Evolutionary conservation across 163 green algal species (phyloP).

Genomic region (Chlamydomonas reinhardtii): DNA sequence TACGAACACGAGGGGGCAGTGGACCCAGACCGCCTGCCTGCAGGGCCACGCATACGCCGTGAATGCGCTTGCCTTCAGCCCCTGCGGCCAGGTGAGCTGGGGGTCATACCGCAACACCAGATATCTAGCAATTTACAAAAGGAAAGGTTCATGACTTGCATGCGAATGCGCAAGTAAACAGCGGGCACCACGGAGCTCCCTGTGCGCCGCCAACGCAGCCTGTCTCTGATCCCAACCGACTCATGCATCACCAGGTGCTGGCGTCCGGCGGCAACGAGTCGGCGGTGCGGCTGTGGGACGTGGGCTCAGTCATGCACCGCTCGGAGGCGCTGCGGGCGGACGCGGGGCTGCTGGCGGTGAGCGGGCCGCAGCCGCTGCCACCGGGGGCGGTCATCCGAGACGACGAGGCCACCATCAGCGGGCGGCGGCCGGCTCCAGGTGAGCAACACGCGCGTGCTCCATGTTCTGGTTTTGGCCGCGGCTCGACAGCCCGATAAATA

Average conservation of each 20-base stretch:
- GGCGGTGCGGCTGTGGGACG: slow-evolving; percentile 37
- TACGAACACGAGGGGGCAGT: slow-evolving; percentile 35
- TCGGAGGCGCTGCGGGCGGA: slow-evolving; percentile 21
- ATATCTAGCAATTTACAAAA: too few species aligned
- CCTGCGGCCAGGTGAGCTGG: slow-evolving; percentile 25
- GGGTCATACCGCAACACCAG: too few species aligned
- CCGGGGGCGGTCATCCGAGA: not conserved
- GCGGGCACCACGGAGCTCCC: too few species aligned
- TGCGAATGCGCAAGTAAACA: too few species aligned
- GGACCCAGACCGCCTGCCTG: slow-evolving; percentile 15
- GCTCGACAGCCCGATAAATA: too few species aligned
- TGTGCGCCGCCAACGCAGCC: too few species aligned
- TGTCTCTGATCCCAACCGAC: too few species aligned
- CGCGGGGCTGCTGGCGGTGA: not conserved
- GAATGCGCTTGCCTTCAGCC: slow-evolving; percentile 35
- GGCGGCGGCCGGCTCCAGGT: not conserved
- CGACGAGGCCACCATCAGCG: not conserved
- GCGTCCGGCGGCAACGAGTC: slow-evolving; percentile 36
- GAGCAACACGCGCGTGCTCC: not conserved
- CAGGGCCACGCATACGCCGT: slow-evolving; percentile 33
- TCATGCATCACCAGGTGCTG: not conserved
- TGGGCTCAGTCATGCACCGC: slow-evolving; percentile 30
- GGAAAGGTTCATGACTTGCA: too few species aligned
- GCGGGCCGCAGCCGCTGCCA: not conserved
- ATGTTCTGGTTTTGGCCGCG: too few species aligned